Conservation (phyloP, 306 rosid genomes). For the Vigna nakashimae region DNA sequence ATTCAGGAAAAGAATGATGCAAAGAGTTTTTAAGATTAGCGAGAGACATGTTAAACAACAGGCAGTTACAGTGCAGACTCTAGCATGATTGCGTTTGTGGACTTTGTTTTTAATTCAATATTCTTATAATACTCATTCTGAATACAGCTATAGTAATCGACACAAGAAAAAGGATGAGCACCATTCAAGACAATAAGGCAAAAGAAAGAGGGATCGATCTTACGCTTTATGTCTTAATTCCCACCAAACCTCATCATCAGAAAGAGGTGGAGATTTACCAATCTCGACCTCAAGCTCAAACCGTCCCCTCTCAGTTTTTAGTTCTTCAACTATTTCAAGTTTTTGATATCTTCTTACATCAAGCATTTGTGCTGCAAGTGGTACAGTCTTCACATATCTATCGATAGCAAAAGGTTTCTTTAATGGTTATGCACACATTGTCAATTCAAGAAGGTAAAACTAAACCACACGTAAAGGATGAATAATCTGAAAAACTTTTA, state of each 20-base stretch:
- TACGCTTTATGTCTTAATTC: conserved; percentile 88
- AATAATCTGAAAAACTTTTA: not conserved
- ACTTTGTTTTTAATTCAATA: conserved; percentile 21
- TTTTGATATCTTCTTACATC: conserved; percentile 93
- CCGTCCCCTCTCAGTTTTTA: conserved; percentile 73
- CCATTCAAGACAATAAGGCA: conserved; percentile 39
- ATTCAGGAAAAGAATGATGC: conserved; percentile 10
- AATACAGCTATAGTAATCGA: conserved; percentile 17
- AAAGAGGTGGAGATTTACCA: conserved; percentile 95
- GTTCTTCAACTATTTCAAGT: conserved; percentile 76
- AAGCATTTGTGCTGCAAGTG: conserved; percentile 92
- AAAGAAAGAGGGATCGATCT: conserved; percentile 45
- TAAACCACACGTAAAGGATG: conserved; percentile 29
- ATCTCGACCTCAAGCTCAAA: conserved; percentile 86
- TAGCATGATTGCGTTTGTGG: conserved; percentile 9
- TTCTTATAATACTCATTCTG: conserved; percentile 35
- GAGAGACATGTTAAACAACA: conserved; percentile 8
- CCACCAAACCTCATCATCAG: conserved; percentile 90
- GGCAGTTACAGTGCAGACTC: conserved; percentile 18
- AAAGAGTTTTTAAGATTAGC: conserved; percentile 33
- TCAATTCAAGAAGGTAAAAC: conserved; percentile 35
- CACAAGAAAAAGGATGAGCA: conserved; percentile 34
- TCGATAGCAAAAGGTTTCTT: conserved; percentile 31
- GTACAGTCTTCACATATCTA: conserved; percentile 96
- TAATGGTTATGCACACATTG: conserved; percentile 10